These are phyloP conservation scores for Quillaja saponaria DNA, from an alignment of 306 rosid genomes.

Conservation along the genomic window DNA sequence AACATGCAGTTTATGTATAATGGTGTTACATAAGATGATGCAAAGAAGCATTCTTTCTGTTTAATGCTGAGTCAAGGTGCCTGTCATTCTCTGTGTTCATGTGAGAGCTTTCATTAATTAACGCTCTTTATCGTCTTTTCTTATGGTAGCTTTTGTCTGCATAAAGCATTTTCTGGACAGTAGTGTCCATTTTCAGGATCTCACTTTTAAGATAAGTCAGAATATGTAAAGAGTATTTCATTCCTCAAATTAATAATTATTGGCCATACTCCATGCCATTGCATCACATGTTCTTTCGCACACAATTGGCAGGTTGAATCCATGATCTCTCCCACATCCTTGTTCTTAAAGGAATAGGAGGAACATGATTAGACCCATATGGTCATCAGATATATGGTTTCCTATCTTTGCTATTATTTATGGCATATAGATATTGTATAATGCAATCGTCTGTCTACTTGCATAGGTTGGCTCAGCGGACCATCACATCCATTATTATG, in stretches of 20 bases:
- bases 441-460: background rate
- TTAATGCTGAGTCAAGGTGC: background rate
- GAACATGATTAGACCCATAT: too few relatives aligned
- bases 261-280: background rate
- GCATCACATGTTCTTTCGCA: background rate
- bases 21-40: background rate
- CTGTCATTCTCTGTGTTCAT: background rate
- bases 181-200: background rate
- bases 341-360: too few relatives aligned
- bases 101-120: slow-evolving; percentile 1
- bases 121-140: background rate
- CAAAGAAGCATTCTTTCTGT: slow-evolving; percentile 9
- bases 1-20: slow-evolving; percentile 4
- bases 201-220: slow-evolving; percentile 8
- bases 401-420: too few relatives aligned
- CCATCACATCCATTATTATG: slow-evolving; percentile 95
- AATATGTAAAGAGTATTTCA: background rate
- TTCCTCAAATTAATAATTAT: slow-evolving; percentile 10
- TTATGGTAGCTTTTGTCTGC: slow-evolving; percentile 12
- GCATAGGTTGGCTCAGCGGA: slow-evolving; percentile 95
- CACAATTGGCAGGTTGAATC: too few relatives aligned
- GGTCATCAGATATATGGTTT: too few relatives aligned
- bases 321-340: too few relatives aligned
- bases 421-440: too few relatives aligned
- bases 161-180: background rate